Percentiles rank a stretch among this genome's conserved stretches.
phyloP scores from a whole-genome alignment of 495 filamentous ascomycete genomes.

The Lophiostoma macrostomum region DNA sequence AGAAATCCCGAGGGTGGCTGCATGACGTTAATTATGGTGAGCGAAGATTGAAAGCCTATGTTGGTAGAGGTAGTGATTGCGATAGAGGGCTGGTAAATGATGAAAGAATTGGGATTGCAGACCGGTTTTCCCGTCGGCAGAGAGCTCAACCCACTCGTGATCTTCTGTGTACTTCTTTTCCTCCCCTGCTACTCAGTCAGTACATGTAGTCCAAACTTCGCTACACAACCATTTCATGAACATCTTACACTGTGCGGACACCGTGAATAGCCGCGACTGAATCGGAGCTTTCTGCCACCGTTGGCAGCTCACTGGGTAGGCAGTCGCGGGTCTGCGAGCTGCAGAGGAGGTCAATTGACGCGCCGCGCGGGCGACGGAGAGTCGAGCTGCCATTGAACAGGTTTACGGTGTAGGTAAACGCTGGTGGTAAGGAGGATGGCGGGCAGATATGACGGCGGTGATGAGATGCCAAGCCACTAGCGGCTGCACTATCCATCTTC shows the following conservation, averaged over 20 bases:
- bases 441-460: conserved; percentile 6
- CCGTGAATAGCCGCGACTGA: conserved; percentile 32
- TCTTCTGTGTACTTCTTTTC: conserved; percentile 93
- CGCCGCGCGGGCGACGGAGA: conserved; percentile 29
- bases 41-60: no score
- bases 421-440: neutral
- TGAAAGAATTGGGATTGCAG: no score
- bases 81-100: no score
- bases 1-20: conserved; percentile 83
- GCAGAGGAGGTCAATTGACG: conserved; percentile 27
- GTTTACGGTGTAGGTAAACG: conserved; percentile 2
- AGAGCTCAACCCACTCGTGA: conserved; percentile 95
- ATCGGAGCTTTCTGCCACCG: conserved; percentile 12
- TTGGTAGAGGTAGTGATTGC: no score
- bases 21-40: no score
- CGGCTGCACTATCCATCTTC: no score
- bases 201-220: neutral
- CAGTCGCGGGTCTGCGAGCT: conserved; percentile 5
- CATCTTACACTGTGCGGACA: conserved; percentile 18
- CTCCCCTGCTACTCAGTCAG: conserved; percentile 10
- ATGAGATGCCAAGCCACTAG: neutral
- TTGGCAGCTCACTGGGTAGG: conserved; percentile 1
- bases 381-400: conserved; percentile 31
- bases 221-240: neutral
- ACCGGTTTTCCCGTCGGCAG: conserved; percentile 66